These are phyloP conservation scores for Ascochyta viciae-villosae DNA, from an alignment of 2,329 filamentous ascomycete species.

Conservation along the genomic window DNA sequence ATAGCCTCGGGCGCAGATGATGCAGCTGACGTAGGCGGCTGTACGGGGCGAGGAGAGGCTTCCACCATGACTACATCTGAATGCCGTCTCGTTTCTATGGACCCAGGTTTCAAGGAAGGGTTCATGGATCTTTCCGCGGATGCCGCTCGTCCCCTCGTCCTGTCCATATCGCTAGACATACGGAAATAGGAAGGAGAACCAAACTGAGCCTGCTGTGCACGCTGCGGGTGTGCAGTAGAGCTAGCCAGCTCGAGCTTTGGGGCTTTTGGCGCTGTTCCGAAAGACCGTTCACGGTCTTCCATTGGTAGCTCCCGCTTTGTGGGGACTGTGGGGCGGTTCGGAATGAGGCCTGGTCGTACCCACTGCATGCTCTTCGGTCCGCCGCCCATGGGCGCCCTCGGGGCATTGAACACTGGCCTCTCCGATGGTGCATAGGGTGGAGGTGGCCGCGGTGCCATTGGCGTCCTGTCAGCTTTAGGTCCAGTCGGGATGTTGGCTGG, in stretches of 20 bases:
- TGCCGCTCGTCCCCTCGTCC: constrained; percentile 29
- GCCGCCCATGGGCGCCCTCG: constrained; percentile 43
- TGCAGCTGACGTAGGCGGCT: constrained; percentile 38
- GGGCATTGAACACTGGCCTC: constrained; percentile 34
- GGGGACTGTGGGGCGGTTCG: constrained; percentile 47
- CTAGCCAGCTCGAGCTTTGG: constrained; percentile 40
- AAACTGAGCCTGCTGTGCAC: constrained; percentile 32
- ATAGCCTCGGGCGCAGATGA: constrained; percentile 43
- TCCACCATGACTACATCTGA: constrained; percentile 48
- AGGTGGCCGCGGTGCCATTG: constrained; percentile 40
- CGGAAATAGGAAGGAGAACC: constrained; percentile 31
- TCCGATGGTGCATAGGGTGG: constrained; percentile 40
- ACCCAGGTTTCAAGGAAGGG: constrained; percentile 34
- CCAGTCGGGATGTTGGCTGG: constrained; percentile 51
- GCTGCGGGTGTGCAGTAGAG: constrained; percentile 28
- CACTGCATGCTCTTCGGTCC: constrained; percentile 51
- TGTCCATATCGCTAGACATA: constrained; percentile 23
- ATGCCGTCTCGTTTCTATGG: constrained; percentile 41
- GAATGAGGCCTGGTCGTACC: constrained; percentile 51
- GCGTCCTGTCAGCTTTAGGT: constrained; percentile 47
- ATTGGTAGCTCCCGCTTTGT: constrained; percentile 54
- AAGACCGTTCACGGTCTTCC: constrained; percentile 52
- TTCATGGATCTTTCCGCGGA: constrained; percentile 31
- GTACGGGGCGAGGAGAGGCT: constrained; percentile 35
- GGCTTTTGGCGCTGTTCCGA: constrained; percentile 43